Evolutionary conservation across 1,139 yeast genomes (phyloP), one percentile per base, ranked within the genome.

Genomic region (Suhomyces atakaporum): DNA sequence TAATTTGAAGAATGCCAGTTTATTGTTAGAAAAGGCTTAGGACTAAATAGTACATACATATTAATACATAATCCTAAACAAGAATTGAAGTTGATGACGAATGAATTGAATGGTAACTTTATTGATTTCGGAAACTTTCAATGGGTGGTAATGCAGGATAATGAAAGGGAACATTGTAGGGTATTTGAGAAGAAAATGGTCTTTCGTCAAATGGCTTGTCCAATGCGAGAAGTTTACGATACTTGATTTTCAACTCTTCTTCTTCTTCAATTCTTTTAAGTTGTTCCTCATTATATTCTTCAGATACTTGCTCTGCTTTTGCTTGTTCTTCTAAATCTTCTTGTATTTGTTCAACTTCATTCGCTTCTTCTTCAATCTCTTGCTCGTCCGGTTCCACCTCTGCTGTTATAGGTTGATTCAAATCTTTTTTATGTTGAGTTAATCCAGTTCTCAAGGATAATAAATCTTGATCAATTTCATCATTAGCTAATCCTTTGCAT

Each of bases 1-100:
- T 0, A 89, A 87, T 1, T 72, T 94, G 46, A 79, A 81, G 53
- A 92, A 89, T 58, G 89, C 96, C 27, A 82, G 90, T 35, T 66
- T 92, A 10, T 63, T 89, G 40, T 70, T 90, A 31, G 97, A 92
- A 50, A 51, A 49, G 40, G 47, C 47, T 19, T 51, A 36, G 29
- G 25, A 27, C 8, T 19, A 33, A 22, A 25, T 33, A 23, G 28
- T 23, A 16, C 26, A 24, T 29, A 30, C 20, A 10, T 36, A 33
- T 26, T 39, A 35, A 39, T 33, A 38, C 42, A 38, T 33, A 33
- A 25, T 26, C 30, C 22, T 9, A 16, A 22, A 4, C 28, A 21
- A 23, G 21, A 26, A 26, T 14, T 13, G 32, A 26, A 31, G 15
- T 10, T 22, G 24, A 22, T 22, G 20, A 18, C 30, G 29, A 28